Conservation (phyloP, 352 stramenopile genomes). For the Nannochloropsis limnetica region DNA sequence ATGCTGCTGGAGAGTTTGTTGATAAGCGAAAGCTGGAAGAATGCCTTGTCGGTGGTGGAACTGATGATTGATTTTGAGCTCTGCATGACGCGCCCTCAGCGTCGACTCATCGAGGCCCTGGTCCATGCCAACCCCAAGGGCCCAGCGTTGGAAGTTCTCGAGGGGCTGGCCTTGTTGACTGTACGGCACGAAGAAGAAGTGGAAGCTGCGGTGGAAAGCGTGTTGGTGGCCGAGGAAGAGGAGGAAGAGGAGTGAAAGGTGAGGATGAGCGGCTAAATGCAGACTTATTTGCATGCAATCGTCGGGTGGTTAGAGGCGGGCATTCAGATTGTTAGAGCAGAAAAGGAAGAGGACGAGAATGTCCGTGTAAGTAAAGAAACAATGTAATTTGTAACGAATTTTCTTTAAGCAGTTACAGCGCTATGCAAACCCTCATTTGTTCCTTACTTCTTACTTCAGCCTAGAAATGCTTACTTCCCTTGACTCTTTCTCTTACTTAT, state of each 20-base stretch:
- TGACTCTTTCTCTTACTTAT: too few species aligned
- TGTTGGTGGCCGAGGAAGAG: not conserved
- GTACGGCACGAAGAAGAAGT: slow-evolving; percentile 1
- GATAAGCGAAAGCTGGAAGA: slow-evolving; percentile 6
- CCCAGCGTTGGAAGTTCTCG: slow-evolving; percentile 23
- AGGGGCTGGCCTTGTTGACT: not conserved
- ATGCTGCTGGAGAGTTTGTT: not conserved
- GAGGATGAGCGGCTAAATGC: not conserved
- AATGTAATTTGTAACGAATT: slow-evolving; percentile 27
- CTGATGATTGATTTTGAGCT: slow-evolving; percentile 30
- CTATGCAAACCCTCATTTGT: not conserved
- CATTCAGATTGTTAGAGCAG: not conserved
- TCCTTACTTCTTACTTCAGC: too few species aligned
- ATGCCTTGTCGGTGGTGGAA: slow-evolving; percentile 28
- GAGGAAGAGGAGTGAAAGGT: slow-evolving; percentile 7
- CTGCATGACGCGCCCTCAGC: not conserved
- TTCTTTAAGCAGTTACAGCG: not conserved
- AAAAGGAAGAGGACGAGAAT: not conserved
- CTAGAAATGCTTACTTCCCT: too few species aligned
- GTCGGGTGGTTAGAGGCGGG: not conserved
- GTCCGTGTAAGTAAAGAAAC: not conserved
- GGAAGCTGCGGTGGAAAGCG: not conserved
- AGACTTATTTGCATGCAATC: not conserved
- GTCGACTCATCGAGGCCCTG: not conserved
- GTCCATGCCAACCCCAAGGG: slow-evolving; percentile 24